Percentiles rank a stretch among this genome's conserved stretches.
Evolutionary conservation across 768 basidiomycete genomes (phyloP).

Genomic region (Cytidiella melzeri): DNA sequence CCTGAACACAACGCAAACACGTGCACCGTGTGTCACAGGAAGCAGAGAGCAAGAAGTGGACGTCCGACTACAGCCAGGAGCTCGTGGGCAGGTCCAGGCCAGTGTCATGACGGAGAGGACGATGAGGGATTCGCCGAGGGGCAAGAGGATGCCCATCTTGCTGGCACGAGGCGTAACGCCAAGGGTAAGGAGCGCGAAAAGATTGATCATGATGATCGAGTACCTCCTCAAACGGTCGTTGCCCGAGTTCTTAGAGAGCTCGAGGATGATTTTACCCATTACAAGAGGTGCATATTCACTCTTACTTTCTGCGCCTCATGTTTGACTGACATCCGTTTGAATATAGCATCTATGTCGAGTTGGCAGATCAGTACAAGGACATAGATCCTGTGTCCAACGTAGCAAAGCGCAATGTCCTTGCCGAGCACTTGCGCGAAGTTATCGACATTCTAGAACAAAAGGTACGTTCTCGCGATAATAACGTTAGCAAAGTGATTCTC

Average conservation of each 20-base stretch:
- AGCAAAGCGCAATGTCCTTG: constrained; percentile 77
- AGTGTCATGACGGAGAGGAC: constrained; percentile 17
- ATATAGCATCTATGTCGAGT: constrained; percentile 77
- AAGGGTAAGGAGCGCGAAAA: constrained; percentile 8
- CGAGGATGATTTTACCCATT: constrained; percentile 93
- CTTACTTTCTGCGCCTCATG: background rate
- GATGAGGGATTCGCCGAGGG: constrained; percentile 47
- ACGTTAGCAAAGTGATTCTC: background rate
- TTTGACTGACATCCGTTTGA: constrained; percentile 1
- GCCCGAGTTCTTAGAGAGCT: constrained; percentile 78
- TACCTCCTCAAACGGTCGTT: constrained; percentile 87
- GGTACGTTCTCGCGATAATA: too few species aligned
- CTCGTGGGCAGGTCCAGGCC: constrained; percentile 5
- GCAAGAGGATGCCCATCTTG: constrained; percentile 26
- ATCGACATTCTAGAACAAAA: constrained; percentile 90
- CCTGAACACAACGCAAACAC: constrained; percentile 69
- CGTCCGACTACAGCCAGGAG: background rate
- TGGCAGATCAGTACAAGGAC: constrained; percentile 88
- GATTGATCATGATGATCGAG: constrained; percentile 22
- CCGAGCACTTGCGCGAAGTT: constrained; percentile 84
- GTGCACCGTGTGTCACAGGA: constrained; percentile 60
- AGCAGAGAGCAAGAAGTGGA: constrained; percentile 21
- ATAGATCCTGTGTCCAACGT: constrained; percentile 84
- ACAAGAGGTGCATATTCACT: constrained; percentile 67
- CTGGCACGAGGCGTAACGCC: background rate